Evolutionary conservation across 495 filamentous ascomycete genomes (phyloP).

Genomic region (Penicillium angulare): DNA sequence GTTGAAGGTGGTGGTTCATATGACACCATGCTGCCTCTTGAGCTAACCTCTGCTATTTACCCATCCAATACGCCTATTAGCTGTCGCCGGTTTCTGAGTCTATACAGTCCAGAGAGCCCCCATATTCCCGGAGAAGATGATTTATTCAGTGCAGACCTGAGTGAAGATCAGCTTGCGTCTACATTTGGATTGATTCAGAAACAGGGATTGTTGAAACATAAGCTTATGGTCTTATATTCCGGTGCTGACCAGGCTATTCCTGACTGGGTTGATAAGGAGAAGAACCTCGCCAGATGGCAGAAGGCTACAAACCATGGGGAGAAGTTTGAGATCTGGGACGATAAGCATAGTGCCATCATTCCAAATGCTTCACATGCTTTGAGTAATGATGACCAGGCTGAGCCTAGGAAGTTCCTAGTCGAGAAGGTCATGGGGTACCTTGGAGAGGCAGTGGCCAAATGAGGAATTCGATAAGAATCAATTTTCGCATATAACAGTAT

Average conservation of each 20-base stretch:
- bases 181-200: slow-evolving; percentile 64
- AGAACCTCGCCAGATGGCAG: slow-evolving; percentile 61
- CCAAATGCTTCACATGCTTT: slow-evolving; percentile 47
- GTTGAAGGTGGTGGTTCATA: slow-evolving; percentile 11
- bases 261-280: slow-evolving; percentile 57
- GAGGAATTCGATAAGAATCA: no score
- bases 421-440: slow-evolving; percentile 37
- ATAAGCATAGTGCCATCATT: slow-evolving; percentile 35
- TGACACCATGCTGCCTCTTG: slow-evolving; percentile 35
- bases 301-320: slow-evolving; percentile 47
- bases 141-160: slow-evolving; percentile 79
- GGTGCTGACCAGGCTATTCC: slow-evolving; percentile 72
- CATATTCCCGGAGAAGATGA: slow-evolving; percentile 71
- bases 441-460: not conserved
- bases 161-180: slow-evolving; percentile 50
- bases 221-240: slow-evolving; percentile 56
- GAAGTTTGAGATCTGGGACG: slow-evolving; percentile 36
- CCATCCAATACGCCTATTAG: slow-evolving; percentile 50
- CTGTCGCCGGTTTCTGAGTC: slow-evolving; percentile 62
- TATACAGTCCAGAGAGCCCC: slow-evolving; percentile 54
- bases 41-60: slow-evolving; percentile 27
- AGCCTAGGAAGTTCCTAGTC: slow-evolving; percentile 36
- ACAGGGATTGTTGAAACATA: slow-evolving; percentile 50
- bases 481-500: no score
- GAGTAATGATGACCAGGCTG: slow-evolving; percentile 47